These are phyloP conservation scores for Rhododendron molle DNA, from an alignment of 148 eudicot genomes.

Conservation along the genomic window DNA sequence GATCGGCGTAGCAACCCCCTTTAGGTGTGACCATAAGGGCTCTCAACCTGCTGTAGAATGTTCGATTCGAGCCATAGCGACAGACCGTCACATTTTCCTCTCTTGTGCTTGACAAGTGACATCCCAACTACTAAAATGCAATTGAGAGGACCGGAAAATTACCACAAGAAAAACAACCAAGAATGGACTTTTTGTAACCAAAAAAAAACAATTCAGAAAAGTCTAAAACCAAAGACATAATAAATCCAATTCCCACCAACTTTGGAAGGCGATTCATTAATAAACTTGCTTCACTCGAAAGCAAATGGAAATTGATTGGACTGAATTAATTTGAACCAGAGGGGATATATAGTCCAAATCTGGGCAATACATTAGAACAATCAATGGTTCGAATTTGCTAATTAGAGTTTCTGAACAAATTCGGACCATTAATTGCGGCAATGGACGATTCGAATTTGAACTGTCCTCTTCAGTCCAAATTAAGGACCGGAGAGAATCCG, in stretches of 20 bases:
- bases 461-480: neutral
- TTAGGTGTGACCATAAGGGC: too few relatives aligned
- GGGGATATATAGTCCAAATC: too few relatives aligned
- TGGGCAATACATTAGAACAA: too few relatives aligned
- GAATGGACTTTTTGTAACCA: neutral
- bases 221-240: neutral
- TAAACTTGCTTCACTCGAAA: neutral
- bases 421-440: too few relatives aligned
- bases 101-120: neutral
- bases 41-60: too few relatives aligned
- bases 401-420: too few relatives aligned
- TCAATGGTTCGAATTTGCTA: too few relatives aligned
- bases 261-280: neutral
- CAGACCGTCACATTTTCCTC: neutral
- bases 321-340: neutral
- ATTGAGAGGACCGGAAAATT: neutral
- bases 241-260: slow-evolving; percentile 12
- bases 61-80: too few relatives aligned
- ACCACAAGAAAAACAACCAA: neutral
- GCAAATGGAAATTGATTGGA: neutral
- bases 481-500: too few relatives aligned
- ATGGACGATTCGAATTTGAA: too few relatives aligned
- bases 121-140: too few relatives aligned
- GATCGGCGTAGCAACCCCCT: too few relatives aligned
- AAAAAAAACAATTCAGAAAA: neutral